Conservation (phyloP, 169 alveolate species). For the Plasmodium sp. region DNA sequence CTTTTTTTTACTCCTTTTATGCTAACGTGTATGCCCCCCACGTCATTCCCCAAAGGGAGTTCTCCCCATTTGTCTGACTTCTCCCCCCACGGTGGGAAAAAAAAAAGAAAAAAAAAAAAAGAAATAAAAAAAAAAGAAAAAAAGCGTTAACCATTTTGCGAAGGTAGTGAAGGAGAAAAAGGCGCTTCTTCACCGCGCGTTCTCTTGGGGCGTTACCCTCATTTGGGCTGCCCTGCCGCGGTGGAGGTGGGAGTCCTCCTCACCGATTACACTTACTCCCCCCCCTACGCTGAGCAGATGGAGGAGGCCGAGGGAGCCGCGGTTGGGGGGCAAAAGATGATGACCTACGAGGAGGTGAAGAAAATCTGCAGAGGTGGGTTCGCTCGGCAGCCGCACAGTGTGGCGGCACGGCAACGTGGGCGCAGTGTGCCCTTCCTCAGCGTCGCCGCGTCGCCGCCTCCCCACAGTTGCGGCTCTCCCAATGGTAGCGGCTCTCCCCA, state of each 20-base stretch:
- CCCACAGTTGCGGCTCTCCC: not conserved
- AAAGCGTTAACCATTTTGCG: not conserved
- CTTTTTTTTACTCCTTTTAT: not conserved
- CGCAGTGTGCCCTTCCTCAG: not conserved
- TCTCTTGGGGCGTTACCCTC: not conserved
- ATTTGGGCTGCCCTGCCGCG: not conserved
- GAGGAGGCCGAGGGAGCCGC: not conserved
- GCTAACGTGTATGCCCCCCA: not conserved
- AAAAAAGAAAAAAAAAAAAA: not conserved
- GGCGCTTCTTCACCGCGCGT: not conserved
- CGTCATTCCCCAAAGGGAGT: not conserved
- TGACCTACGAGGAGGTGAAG: slow-evolving; percentile 38
- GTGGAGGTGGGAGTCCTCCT: not conserved
- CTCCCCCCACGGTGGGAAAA: not conserved
- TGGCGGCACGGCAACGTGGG: not conserved
- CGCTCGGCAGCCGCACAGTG: not conserved
- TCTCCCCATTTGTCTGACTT: not conserved
- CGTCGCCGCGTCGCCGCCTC: not conserved
- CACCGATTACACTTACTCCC: not conserved
- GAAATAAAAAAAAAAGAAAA: not conserved
- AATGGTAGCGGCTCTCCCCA: too few species aligned
- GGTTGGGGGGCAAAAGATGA: not conserved
- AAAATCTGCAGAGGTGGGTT: slow-evolving; percentile 56
- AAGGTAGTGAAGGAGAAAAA: not conserved
- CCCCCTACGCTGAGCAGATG: not conserved